Conservation (phyloP, 371 early-diverging fungal genomes). For the Mucor sp. region DNA sequence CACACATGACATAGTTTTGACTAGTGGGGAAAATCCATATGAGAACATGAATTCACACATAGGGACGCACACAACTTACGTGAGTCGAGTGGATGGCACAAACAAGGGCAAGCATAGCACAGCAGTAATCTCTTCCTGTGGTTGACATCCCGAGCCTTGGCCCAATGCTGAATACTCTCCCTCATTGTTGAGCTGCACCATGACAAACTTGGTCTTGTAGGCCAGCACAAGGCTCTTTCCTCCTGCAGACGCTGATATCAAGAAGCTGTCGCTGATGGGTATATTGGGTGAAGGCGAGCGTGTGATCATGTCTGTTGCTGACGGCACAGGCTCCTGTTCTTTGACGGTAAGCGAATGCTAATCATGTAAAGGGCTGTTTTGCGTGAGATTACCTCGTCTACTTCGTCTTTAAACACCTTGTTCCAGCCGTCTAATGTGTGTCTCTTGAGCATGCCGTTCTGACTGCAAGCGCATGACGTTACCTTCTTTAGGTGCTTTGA, state of each 20-base stretch:
- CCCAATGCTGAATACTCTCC: constrained; percentile 52
- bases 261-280: constrained; percentile 30
- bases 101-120: constrained; percentile 59
- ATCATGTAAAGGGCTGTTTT: too few species aligned
- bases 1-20: constrained; percentile 60
- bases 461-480: background rate
- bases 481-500: constrained; percentile 23
- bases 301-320: constrained; percentile 17
- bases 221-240: constrained; percentile 43
- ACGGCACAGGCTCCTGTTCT: constrained; percentile 6
- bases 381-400: constrained; percentile 33
- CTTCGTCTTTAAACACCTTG: constrained; percentile 47
- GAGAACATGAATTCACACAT: background rate
- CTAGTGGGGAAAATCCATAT: constrained; percentile 21
- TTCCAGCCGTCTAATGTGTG: constrained; percentile 39
- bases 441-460: background rate
- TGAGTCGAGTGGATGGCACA: constrained; percentile 57
- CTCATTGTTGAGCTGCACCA: constrained; percentile 41
- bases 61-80: constrained; percentile 29
- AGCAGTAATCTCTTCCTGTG: constrained; percentile 54
- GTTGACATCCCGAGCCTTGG: constrained; percentile 57
- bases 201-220: constrained; percentile 45
- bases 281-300: constrained; percentile 29
- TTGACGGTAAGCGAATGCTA: background rate
- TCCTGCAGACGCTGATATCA: constrained; percentile 42